Percentiles rank a stretch among this genome's conserved stretches.
Evolutionary conservation across 306 rosid species (phyloP).

Genomic region (Delonix regia): DNA sequence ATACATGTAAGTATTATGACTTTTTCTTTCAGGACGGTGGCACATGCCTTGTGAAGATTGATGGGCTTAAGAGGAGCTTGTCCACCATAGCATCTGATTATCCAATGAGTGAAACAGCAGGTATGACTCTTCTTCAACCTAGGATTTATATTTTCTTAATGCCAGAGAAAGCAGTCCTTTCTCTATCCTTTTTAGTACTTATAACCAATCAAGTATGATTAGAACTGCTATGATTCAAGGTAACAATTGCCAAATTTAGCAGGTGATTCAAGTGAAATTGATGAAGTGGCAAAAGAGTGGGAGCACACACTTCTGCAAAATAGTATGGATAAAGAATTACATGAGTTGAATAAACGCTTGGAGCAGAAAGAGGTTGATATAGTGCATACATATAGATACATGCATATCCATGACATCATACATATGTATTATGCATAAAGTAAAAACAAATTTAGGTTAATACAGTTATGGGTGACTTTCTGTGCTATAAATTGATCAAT

Average conservation of each 20-base stretch:
- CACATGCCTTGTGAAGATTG: slow-evolving; percentile 61
- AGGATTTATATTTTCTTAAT: slow-evolving; percentile 18
- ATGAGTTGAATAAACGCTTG: slow-evolving; percentile 87
- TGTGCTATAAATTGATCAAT: slow-evolving; percentile 24
- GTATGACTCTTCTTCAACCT: slow-evolving; percentile 51
- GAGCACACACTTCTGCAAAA: slow-evolving; percentile 91
- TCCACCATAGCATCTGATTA: slow-evolving; percentile 71
- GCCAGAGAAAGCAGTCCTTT: slow-evolving; percentile 20
- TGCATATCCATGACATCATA: slow-evolving; percentile 1
- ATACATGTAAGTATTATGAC: slow-evolving; percentile 30
- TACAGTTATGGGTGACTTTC: neutral
- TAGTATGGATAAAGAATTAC: slow-evolving; percentile 90
- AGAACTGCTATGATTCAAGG: slow-evolving; percentile 25
- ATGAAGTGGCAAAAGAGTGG: slow-evolving; percentile 94
- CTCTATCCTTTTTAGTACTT: slow-evolving; percentile 17
- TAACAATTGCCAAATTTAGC: slow-evolving; percentile 41
- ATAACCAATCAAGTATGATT: slow-evolving; percentile 30
- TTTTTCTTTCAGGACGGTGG: slow-evolving; percentile 68
- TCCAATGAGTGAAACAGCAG: slow-evolving; percentile 77
- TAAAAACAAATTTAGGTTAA: slow-evolving; percentile 12
- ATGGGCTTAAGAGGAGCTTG: slow-evolving; percentile 83
- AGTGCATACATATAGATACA: slow-evolving; percentile 21
- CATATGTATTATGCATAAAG: neutral
- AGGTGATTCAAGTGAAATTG: slow-evolving; percentile 85
- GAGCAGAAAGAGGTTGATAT: slow-evolving; percentile 83